Evolutionary conservation across 106 monocot genomes (phyloP).

Genomic region (Dioscorea alata): DNA sequence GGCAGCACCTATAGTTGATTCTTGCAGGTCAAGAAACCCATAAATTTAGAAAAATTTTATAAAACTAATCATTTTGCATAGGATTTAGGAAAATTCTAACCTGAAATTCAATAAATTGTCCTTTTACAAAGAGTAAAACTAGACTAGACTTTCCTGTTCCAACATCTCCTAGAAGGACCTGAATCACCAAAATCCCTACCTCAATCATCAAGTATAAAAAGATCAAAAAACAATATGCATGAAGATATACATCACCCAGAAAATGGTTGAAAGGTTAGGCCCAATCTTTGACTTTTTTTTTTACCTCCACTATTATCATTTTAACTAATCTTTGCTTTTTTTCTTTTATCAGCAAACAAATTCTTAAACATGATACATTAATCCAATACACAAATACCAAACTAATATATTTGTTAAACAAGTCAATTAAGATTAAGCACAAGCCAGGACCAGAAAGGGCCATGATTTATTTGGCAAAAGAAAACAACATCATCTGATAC

Average conservation of each 20-base stretch:
- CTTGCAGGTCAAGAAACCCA: conserved; percentile 29
- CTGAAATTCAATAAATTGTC: conserved; percentile 93
- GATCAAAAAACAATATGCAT: background rate
- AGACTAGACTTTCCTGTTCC: conserved; percentile 88
- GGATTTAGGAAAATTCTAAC: conserved; percentile 14
- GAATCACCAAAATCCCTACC: conserved; percentile 8
- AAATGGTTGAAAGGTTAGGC: no score
- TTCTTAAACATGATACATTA: no score
- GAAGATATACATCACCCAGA: background rate
- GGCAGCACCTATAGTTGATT: conserved; percentile 93
- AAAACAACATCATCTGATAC: no score
- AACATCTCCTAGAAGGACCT: conserved; percentile 96
- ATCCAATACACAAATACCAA: no score
- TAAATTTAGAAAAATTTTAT: background rate
- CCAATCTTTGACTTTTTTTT: no score
- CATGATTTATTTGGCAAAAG: no score
- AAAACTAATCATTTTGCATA: background rate
- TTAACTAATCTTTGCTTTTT: no score
- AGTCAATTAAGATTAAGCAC: no score
- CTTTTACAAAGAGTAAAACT: conserved; percentile 89
- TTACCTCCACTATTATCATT: no score
- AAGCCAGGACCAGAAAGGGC: no score
- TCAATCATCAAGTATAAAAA: conserved; percentile 2
- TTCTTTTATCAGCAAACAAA: no score
- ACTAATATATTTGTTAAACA: no score